A percentile compares a stretch with the other conserved stretches of the same genome.
Evolutionary conservation across 345 rosid species (phyloP).

Genomic region (Boechera divaricarpa): DNA sequence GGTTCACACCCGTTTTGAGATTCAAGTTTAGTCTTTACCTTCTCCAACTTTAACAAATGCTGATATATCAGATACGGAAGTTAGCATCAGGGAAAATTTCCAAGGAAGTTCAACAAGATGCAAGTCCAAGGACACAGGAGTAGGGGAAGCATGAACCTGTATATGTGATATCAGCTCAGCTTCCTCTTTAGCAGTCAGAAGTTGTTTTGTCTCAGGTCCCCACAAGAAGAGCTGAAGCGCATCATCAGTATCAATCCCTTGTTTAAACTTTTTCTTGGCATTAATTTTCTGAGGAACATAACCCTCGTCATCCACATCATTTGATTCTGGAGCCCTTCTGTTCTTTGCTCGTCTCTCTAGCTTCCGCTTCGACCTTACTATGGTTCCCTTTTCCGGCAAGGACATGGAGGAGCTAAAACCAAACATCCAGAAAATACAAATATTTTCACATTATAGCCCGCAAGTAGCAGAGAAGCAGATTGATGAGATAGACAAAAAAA

Average conservation of each 20-base stretch:
- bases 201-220: conserved; percentile 81
- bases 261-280: conserved; percentile 51
- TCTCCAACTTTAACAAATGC: conserved; percentile 67
- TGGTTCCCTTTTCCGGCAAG: conserved; percentile 46
- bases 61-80: conserved; percentile 44
- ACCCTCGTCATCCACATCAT: conserved; percentile 47
- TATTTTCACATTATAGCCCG: not conserved
- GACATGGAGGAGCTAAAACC: conserved; percentile 48
- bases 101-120: conserved; percentile 12
- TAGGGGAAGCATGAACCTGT: conserved; percentile 55
- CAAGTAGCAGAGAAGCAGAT: conserved; percentile 16
- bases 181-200: conserved; percentile 78
- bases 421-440: conserved; percentile 46
- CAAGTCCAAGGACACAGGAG: conserved; percentile 19
- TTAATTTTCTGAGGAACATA: conserved; percentile 47
- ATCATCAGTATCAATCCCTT: conserved; percentile 62
- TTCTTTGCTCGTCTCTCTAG: conserved; percentile 65
- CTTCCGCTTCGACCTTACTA: conserved; percentile 66
- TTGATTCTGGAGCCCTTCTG: conserved; percentile 55
- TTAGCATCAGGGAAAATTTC: conserved; percentile 17
- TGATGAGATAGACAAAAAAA: conserved; percentile 12
- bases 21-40: conserved; percentile 65
- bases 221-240: conserved; percentile 77
- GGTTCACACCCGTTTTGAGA: conserved; percentile 80
- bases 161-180: conserved; percentile 66